Evolutionary conservation across 306 rosid species (phyloP), one percentile per base, ranked within the genome.

Genomic region (Cicer chorassanicum): DNA sequence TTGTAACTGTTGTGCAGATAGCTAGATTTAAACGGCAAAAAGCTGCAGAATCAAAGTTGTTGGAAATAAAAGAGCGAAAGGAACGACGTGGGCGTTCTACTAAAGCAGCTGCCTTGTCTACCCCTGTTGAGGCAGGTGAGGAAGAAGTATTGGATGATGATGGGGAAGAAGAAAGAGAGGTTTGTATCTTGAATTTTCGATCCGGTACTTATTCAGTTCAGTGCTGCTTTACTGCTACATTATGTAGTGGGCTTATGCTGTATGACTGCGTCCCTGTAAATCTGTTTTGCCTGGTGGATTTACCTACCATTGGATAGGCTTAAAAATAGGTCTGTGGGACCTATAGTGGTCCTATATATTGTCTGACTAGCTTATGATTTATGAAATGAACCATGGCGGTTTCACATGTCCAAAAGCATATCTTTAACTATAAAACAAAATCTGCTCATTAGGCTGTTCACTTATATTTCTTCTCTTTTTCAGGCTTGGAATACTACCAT

Each of bases 111-210:
- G 89, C 97, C 18, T 50, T 94, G 82, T 94, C 99, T 38, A 84
- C 99, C 72, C 97, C 96, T 65, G 84, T 94, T 50, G 96, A 92
- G 89, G 89, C 87, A 49, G 97, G 96, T 44, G 99, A 95, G 79
- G 99, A 95, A 83, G 99, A 92, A 82, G 83, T 74, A 51, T 74
- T 86, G 67, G 97, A 95, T 62, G 98, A 92, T 64, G 99, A 92
- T 75, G 98, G 93, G 34, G 99, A 92, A 80, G 99, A 95, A 82
- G 98, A 95, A 81, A 86, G 98, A 38, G 93, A 95, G 99, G 98
- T 95, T 79, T 57, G 87, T 69, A 38, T 65, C 65, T 63, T 84
- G 70, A 29, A 29, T 29, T 29, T 4, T 29, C 5, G 5, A 80
- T 75, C 69, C 36, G 64, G 54, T 34, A 8, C 53, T 11, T 13